Evolutionary conservation across 148 eudicot genomes (phyloP).

Genomic region (Camellia sinensis): DNA sequence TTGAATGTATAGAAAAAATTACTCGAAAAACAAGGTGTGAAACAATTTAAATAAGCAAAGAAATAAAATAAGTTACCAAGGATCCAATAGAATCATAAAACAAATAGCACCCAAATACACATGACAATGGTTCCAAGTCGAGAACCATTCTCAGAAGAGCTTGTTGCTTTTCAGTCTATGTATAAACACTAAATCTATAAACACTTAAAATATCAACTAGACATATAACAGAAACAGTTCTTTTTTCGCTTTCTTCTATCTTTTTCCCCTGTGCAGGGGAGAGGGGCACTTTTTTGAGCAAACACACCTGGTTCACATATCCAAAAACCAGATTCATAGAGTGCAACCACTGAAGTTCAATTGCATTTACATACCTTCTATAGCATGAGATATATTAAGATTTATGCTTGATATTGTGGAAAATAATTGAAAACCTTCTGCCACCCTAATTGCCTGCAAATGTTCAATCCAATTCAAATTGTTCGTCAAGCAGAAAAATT

Average conservation of each 20-base stretch:
- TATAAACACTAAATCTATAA: not conserved
- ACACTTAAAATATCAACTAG: not conserved
- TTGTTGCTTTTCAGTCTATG: not conserved
- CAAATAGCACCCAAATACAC: not conserved
- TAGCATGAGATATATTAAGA: slow-evolving; percentile 37
- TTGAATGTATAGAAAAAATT: not conserved
- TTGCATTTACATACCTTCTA: slow-evolving; percentile 56
- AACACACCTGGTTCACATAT: not conserved
- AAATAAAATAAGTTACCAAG: not conserved
- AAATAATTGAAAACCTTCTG: slow-evolving; percentile 73
- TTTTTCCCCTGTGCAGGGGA: not conserved
- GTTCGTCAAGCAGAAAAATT: not conserved
- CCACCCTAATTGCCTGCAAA: slow-evolving; percentile 76
- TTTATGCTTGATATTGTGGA: slow-evolving; percentile 80
- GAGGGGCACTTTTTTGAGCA: not conserved
- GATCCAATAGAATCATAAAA: not conserved
- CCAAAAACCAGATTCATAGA: not conserved
- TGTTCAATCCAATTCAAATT: not conserved
- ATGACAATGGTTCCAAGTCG: not conserved
- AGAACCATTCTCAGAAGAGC: not conserved
- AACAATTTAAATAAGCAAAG: not conserved
- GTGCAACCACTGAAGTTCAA: not conserved
- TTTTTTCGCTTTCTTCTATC: not conserved
- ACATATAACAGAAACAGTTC: not conserved
- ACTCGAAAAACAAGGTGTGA: not conserved